phyloP scores from a whole-genome alignment of 352 stramenopile species.

The Aphanomyces cochlioides region DNA sequence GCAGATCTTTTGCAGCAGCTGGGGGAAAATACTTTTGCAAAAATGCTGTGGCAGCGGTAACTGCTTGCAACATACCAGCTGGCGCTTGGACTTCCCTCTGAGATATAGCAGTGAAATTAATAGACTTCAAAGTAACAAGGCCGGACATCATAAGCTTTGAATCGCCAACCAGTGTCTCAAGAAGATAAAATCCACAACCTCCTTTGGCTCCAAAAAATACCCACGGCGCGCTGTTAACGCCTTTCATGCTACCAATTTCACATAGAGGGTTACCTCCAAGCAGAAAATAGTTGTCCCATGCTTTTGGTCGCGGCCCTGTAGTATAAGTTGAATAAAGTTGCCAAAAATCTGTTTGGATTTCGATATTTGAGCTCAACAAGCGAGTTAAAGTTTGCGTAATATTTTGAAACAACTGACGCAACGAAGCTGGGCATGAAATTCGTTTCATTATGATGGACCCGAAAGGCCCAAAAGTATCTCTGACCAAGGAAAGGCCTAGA shows the following conservation, averaged over 20 bases:
- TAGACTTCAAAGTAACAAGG: too few relatives aligned
- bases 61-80: not conserved
- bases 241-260: not conserved
- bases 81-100: not conserved
- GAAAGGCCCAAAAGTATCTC: not conserved
- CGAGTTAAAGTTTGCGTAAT: not conserved
- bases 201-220: not conserved
- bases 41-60: not conserved
- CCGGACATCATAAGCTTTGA: too few relatives aligned
- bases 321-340: not conserved
- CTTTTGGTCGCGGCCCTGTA: not conserved
- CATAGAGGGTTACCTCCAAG: not conserved
- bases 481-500: not conserved
- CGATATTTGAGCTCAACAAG: not conserved
- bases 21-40: not conserved
- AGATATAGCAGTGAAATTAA: not conserved
- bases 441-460: conserved; percentile 9
- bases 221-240: not conserved
- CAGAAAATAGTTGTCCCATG: not conserved
- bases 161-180: not conserved
- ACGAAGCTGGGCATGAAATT: not conserved
- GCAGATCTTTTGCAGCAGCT: not conserved
- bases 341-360: not conserved
- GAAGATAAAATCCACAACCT: not conserved
- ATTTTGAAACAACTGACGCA: not conserved